These are phyloP conservation scores for Ustilago trichophora DNA, from an alignment of 1,284 basidiomycete genomes.

Conservation along the genomic window DNA sequence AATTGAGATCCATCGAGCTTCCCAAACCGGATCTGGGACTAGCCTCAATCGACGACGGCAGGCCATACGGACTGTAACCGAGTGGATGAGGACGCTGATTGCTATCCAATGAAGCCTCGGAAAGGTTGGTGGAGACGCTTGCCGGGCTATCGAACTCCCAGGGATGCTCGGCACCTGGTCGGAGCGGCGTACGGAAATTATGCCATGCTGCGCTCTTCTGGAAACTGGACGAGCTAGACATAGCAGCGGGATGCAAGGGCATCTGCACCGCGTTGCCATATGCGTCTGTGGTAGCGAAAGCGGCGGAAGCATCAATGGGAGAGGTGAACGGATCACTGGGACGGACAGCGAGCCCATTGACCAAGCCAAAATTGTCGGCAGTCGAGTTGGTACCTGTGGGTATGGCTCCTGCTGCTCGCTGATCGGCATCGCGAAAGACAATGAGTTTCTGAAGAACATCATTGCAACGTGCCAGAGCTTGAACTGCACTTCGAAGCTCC, in stretches of 20 bases:
- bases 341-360: neutral
- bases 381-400: conserved; percentile 23
- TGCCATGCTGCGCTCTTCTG: conserved; percentile 24
- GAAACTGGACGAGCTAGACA: conserved; percentile 11
- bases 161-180: conserved; percentile 5
- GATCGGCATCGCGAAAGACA: conserved; percentile 23
- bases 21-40: conserved; percentile 31
- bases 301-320: conserved; percentile 1
- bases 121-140: conserved; percentile 31
- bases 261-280: conserved; percentile 26
- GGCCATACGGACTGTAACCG: conserved; percentile 30
- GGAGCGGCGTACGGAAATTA: conserved; percentile 18
- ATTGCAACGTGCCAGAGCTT: conserved; percentile 31
- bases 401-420: conserved; percentile 19
- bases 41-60: conserved; percentile 26
- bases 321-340: conserved; percentile 7
- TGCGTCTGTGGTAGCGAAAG: neutral
- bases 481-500: conserved; percentile 45
- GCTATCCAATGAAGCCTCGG: conserved; percentile 40
- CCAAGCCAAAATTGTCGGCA: conserved; percentile 38
- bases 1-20: conserved; percentile 29
- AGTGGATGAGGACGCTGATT: conserved; percentile 11
- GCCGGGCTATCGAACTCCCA: conserved; percentile 50
- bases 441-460: conserved; percentile 30
- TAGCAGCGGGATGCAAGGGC: conserved; percentile 17